Conservation (phyloP, 768 basidiomycete genomes). For the Dacryopinax primogenitus region DNA sequence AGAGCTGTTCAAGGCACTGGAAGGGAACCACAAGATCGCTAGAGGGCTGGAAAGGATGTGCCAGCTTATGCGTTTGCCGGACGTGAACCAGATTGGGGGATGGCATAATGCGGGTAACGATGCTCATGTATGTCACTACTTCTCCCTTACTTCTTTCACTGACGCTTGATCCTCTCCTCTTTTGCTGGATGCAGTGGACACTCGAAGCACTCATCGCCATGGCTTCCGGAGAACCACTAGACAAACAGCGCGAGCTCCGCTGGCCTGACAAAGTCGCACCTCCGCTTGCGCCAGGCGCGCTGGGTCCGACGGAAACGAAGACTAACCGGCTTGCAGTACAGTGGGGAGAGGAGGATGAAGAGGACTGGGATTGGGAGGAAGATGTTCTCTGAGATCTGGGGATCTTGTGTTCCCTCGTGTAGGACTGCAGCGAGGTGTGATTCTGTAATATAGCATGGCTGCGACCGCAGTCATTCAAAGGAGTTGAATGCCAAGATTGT, state of each 20-base stretch:
- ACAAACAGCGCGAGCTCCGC: conserved; percentile 61
- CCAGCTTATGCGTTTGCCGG: conserved; percentile 45
- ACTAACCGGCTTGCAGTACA: neutral
- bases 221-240: conserved; percentile 60
- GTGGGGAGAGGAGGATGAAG: neutral
- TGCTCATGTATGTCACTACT: conserved; percentile 59
- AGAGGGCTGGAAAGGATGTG: conserved; percentile 50
- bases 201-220: conserved; percentile 52
- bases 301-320: neutral
- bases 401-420: no score
- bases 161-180: neutral
- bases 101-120: conserved; percentile 79
- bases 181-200: conserved; percentile 42
- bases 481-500: no score
- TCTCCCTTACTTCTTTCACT: neutral
- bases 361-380: conserved; percentile 1
- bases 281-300: neutral
- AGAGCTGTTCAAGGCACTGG: conserved; percentile 60
- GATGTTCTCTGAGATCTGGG: neutral
- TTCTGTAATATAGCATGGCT: no score
- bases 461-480: no score
- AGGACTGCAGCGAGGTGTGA: no score
- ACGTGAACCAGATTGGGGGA: conserved; percentile 31
- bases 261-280: conserved; percentile 41
- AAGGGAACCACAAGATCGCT: conserved; percentile 44